Conservation (phyloP, 768 basidiomycete genomes). For the Xanthoconium purpureum region DNA sequence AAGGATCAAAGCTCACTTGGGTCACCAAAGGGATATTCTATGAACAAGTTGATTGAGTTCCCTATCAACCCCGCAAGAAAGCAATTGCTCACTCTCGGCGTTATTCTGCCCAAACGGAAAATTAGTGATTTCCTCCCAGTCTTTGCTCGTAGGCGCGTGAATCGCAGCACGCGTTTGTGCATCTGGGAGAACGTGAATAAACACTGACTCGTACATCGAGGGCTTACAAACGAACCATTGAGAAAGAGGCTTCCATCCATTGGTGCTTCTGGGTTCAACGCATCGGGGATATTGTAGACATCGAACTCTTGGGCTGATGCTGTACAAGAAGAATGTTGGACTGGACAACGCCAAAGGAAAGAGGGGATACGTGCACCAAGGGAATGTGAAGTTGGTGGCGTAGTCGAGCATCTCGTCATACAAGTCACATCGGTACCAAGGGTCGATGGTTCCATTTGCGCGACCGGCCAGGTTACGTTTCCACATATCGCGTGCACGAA, state of each 20-base stretch:
- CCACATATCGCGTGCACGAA: constrained; percentile 21
- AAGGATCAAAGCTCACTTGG: constrained; percentile 28
- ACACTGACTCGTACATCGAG: constrained; percentile 50
- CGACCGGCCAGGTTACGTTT: constrained; percentile 51
- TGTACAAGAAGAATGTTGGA: not conserved
- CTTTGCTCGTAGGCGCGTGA: constrained; percentile 64
- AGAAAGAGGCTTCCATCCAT: constrained; percentile 53
- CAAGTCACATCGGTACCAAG: constrained; percentile 60
- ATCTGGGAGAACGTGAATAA: constrained; percentile 34
- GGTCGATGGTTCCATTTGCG: constrained; percentile 55
- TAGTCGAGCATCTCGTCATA: constrained; percentile 65
- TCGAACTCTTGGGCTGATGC: constrained; percentile 34
- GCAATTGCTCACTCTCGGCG: constrained; percentile 8
- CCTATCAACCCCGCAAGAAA: not conserved
- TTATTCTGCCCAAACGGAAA: constrained; percentile 20
- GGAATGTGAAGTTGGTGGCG: constrained; percentile 66
- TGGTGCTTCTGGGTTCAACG: constrained; percentile 41
- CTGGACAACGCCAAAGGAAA: not conserved
- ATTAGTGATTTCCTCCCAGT: constrained; percentile 35
- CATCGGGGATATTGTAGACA: constrained; percentile 47
- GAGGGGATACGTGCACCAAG: constrained; percentile 41
- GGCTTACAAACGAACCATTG: constrained; percentile 45
- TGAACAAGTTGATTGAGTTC: not conserved
- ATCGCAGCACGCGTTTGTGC: constrained; percentile 51
- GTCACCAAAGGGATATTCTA: constrained; percentile 20